Evolutionary conservation across 768 basidiomycete genomes (phyloP).

Genomic region (Rhodotorula sphaerocarpa): DNA sequence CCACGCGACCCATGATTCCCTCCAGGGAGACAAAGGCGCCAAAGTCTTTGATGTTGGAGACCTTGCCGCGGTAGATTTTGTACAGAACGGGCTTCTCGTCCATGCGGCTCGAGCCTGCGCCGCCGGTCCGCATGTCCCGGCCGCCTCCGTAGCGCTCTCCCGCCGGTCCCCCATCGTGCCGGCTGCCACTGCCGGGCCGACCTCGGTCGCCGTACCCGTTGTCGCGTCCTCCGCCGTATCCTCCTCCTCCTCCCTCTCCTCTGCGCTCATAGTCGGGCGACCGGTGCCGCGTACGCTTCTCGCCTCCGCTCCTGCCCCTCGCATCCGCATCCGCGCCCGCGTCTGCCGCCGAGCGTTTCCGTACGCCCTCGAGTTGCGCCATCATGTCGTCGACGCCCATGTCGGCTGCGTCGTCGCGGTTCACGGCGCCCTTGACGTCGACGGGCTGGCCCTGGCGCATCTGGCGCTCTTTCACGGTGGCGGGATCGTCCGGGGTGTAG

Average conservation of each 20-base stretch:
- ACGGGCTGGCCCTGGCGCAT: conserved; percentile 17
- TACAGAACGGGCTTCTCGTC: conserved; percentile 82
- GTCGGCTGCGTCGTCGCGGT: conserved; percentile 18
- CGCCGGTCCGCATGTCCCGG: conserved; percentile 42
- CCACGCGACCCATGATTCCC: conserved; percentile 71
- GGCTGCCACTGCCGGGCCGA: conserved; percentile 25
- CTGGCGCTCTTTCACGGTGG: conserved; percentile 34
- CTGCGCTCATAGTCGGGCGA: conserved; percentile 43
- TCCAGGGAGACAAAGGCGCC: conserved; percentile 89
- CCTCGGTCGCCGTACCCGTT: conserved; percentile 36
- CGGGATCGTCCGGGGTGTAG: conserved; percentile 39
- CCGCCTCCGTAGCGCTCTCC: neutral
- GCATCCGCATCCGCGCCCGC: conserved; percentile 32
- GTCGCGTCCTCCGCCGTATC: conserved; percentile 36
- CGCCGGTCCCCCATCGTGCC: conserved; percentile 42
- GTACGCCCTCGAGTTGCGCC: conserved; percentile 60
- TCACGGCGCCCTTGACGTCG: conserved; percentile 27
- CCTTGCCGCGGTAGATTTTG: conserved; percentile 87
- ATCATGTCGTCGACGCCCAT: conserved; percentile 86
- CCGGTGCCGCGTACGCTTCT: conserved; percentile 44
- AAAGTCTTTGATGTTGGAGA: conserved; percentile 83
- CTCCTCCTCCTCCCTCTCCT: conserved; percentile 35
- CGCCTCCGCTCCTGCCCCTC: conserved; percentile 43
- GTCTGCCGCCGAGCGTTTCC: conserved; percentile 52
- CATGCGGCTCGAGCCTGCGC: conserved; percentile 41